phyloP scores from a whole-genome alignment of 352 stramenopile genomes.

The Globisporangium cederbergense region DNA sequence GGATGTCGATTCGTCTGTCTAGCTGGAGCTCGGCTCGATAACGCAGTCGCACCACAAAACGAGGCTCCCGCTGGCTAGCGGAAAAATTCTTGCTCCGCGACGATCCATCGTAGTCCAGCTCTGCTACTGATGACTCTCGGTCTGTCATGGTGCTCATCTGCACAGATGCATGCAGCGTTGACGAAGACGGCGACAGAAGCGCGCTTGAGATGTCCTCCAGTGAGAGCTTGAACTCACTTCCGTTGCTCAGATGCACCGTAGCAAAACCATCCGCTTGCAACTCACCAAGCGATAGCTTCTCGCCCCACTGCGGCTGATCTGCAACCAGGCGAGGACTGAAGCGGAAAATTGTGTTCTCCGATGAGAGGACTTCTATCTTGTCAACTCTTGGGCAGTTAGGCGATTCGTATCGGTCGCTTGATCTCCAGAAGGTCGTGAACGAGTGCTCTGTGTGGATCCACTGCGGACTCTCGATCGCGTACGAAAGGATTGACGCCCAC shows the following conservation, averaged over 20 bases:
- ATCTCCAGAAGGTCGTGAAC: constrained; percentile 35
- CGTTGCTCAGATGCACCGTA: constrained; percentile 24
- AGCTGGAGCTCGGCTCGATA: constrained; percentile 30
- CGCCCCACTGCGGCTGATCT: constrained; percentile 23
- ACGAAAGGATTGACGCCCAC: constrained; percentile 34
- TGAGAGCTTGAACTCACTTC: constrained; percentile 28
- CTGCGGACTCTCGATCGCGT: constrained; percentile 36
- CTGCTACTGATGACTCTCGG: not conserved
- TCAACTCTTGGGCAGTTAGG: constrained; percentile 28
- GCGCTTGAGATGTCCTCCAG: constrained; percentile 31
- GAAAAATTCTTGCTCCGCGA: not conserved
- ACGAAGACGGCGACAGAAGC: constrained; percentile 21
- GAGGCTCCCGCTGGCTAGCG: constrained; percentile 7
- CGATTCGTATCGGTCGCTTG: constrained; percentile 28
- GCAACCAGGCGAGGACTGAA: not conserved
- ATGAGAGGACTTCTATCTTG: constrained; percentile 17
- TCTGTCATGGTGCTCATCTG: constrained; percentile 2
- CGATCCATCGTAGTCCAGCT: not conserved
- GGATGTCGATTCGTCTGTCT: constrained; percentile 25
- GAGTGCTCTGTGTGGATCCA: constrained; percentile 32
- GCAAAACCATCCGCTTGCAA: constrained; percentile 19
- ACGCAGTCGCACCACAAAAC: constrained; percentile 27
- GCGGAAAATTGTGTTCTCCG: not conserved
- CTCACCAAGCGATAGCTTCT: constrained; percentile 28
- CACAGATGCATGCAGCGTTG: not conserved